Evolutionary conservation across 768 basidiomycete genomes (phyloP).

Genomic region (Ramaria sp.): DNA sequence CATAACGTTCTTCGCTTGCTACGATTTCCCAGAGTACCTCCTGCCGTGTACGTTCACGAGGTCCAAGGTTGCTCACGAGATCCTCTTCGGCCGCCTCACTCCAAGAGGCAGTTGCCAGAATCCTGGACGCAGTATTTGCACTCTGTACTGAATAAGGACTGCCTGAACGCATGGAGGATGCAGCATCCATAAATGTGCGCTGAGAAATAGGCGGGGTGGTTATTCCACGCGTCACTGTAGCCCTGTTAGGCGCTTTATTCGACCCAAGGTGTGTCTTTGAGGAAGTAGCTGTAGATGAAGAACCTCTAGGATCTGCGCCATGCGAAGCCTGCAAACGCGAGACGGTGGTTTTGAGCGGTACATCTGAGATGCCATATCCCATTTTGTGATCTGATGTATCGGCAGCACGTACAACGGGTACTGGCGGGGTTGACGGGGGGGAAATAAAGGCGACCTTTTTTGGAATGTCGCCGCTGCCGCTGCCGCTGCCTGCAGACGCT

Average conservation of each 20-base stretch:
- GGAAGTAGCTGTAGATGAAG: slow-evolving; percentile 50
- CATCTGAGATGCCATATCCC: slow-evolving; percentile 7
- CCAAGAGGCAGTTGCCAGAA: slow-evolving; percentile 76
- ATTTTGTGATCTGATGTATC: slow-evolving; percentile 1
- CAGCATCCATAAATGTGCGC: slow-evolving; percentile 33
- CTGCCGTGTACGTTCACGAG: slow-evolving; percentile 88
- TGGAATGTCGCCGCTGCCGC: slow-evolving; percentile 41
- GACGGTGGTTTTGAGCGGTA: slow-evolving; percentile 49
- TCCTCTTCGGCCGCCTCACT: slow-evolving; percentile 93
- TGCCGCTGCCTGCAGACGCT: slow-evolving; percentile 29
- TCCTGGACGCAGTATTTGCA: slow-evolving; percentile 43
- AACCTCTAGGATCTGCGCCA: slow-evolving; percentile 56
- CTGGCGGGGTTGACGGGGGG: slow-evolving; percentile 60
- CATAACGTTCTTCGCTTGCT: slow-evolving; percentile 94
- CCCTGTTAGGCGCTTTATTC: slow-evolving; percentile 28
- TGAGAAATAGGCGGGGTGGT: slow-evolving; percentile 48
- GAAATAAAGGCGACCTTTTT: slow-evolving; percentile 88
- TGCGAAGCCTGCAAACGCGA: slow-evolving; percentile 70
- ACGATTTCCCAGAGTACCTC: slow-evolving; percentile 97
- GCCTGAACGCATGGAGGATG: slow-evolving; percentile 55
- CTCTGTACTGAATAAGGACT: slow-evolving; percentile 80
- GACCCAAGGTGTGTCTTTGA: slow-evolving; percentile 53
- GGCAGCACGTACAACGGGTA: neutral
- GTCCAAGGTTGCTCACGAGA: slow-evolving; percentile 85
- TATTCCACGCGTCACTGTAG: slow-evolving; percentile 49